Evolutionary conservation across 2,329 filamentous ascomycete species (phyloP).

Genomic region (Aspergillus pseudoviridinutans): DNA sequence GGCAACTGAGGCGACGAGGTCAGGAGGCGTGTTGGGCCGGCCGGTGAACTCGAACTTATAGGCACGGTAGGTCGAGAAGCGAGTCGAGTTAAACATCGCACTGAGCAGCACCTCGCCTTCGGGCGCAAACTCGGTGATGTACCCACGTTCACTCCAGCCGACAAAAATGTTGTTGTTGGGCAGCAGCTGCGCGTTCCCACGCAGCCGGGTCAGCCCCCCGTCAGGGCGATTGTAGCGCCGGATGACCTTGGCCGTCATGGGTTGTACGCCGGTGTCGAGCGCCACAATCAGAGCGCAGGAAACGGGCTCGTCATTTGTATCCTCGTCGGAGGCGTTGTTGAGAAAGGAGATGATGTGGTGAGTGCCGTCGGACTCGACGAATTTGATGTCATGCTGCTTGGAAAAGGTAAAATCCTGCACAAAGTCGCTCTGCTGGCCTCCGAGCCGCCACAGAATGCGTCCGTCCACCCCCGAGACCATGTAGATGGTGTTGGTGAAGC

Average conservation of each 20-base stretch:
- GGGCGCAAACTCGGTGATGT: conserved; percentile 28
- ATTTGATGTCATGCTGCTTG: conserved; percentile 36
- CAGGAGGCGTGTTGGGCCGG: conserved; percentile 26
- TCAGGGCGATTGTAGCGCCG: conserved; percentile 32
- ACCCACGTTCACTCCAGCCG: conserved; percentile 33
- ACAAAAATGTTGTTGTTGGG: conserved; percentile 34
- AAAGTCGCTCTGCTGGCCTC: conserved; percentile 28
- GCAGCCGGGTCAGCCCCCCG: conserved; percentile 24
- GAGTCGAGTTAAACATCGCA: conserved; percentile 28
- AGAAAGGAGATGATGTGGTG: conserved; percentile 30
- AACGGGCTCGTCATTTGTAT: conserved; percentile 19
- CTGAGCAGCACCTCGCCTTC: conserved; percentile 29
- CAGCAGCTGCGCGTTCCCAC: conserved; percentile 34
- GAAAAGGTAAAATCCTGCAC: conserved; percentile 31
- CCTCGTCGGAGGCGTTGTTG: conserved; percentile 33
- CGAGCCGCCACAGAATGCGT: conserved; percentile 36
- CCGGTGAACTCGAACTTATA: conserved; percentile 38
- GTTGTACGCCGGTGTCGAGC: conserved; percentile 21
- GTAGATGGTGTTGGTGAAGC: conserved; percentile 38
- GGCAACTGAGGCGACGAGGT: conserved; percentile 25
- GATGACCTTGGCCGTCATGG: conserved; percentile 26
- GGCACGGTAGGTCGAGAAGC: conserved; percentile 36
- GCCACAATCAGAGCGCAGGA: conserved; percentile 29
- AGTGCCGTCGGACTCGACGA: conserved; percentile 25
- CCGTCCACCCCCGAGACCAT: conserved; percentile 32